Conservation (phyloP, 768 basidiomycete species). For the Bullera alba region DNA sequence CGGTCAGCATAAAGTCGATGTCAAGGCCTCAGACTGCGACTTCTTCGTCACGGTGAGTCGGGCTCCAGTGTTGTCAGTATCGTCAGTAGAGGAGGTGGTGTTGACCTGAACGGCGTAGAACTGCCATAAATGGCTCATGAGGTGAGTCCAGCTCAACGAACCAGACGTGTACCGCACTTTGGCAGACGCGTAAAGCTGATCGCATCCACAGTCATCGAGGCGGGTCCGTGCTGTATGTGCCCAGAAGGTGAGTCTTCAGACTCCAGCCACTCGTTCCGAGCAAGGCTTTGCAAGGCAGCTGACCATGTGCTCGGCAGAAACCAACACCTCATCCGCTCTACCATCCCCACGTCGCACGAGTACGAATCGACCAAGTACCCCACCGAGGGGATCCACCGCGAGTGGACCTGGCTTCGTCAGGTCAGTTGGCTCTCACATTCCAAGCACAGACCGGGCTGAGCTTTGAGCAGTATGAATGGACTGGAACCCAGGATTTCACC, state of each 20-base stretch:
- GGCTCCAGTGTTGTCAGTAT: background rate
- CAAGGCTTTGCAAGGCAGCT: background rate
- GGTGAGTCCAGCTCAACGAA: constrained; percentile 13
- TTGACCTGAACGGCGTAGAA: constrained; percentile 50
- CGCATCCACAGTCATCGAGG: constrained; percentile 53
- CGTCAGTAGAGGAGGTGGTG: too few species aligned
- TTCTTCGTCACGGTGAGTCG: constrained; percentile 66
- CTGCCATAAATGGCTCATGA: constrained; percentile 76
- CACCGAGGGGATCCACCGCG: constrained; percentile 8
- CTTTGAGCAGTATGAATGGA: constrained; percentile 32
- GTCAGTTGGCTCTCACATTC: constrained; percentile 11
- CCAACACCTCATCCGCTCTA: constrained; percentile 31
- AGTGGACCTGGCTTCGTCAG: constrained; percentile 26
- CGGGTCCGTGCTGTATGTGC: constrained; percentile 67
- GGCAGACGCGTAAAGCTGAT: constrained; percentile 12
- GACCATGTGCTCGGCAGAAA: constrained; percentile 13
- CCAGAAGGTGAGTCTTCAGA: constrained; percentile 50
- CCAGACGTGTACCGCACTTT: too few species aligned
- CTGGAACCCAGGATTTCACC: constrained; percentile 37
- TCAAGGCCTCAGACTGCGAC: constrained; percentile 58
- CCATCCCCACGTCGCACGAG: constrained; percentile 32
- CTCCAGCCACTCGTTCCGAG: background rate
- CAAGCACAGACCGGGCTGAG: background rate
- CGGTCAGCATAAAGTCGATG: constrained; percentile 60
- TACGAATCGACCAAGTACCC: constrained; percentile 38